Percentiles rank a stretch among this genome's conserved stretches.
phyloP scores from a whole-genome alignment of 371 early-diverging fungal species.

The Apophysomyces variabilis region DNA sequence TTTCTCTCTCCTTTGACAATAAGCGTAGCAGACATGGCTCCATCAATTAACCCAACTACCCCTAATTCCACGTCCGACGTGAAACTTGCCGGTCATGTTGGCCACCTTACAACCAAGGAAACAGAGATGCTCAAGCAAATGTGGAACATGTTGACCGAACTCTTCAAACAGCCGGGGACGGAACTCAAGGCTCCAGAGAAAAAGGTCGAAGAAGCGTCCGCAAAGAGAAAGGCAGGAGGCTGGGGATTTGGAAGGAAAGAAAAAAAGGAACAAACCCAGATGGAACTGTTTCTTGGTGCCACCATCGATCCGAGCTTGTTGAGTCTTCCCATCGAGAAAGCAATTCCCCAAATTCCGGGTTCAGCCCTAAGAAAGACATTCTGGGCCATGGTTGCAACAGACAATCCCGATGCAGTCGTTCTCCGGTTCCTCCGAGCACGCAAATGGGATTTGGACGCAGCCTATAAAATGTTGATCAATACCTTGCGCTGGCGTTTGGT shows the following conservation, averaged over 20 bases:
- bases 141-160: conserved; percentile 56
- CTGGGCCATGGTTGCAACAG: conserved; percentile 61
- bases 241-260: conserved; percentile 38
- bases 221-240: conserved; percentile 26
- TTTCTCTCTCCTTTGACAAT: conserved; percentile 7
- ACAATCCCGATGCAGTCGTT: conserved; percentile 70
- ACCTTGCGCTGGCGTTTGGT: conserved; percentile 71
- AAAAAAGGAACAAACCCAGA: conserved; percentile 36
- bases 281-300: conserved; percentile 50
- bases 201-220: background rate
- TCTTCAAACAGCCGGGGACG: conserved; percentile 49
- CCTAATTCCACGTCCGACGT: background rate
- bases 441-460: conserved; percentile 75
- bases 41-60: conserved; percentile 14
- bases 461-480: conserved; percentile 64
- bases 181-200: conserved; percentile 30
- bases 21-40: conserved; percentile 21
- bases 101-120: conserved; percentile 56
- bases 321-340: conserved; percentile 42
- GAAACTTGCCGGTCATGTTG: conserved; percentile 38
- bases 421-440: conserved; percentile 80
- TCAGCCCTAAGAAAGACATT: conserved; percentile 42
- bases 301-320: conserved; percentile 49
- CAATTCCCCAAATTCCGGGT: conserved; percentile 46
- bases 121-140: conserved; percentile 55